These are phyloP conservation scores for Hibiscus mutabilis DNA, from an alignment of 345 rosid species.

Conservation along the genomic window DNA sequence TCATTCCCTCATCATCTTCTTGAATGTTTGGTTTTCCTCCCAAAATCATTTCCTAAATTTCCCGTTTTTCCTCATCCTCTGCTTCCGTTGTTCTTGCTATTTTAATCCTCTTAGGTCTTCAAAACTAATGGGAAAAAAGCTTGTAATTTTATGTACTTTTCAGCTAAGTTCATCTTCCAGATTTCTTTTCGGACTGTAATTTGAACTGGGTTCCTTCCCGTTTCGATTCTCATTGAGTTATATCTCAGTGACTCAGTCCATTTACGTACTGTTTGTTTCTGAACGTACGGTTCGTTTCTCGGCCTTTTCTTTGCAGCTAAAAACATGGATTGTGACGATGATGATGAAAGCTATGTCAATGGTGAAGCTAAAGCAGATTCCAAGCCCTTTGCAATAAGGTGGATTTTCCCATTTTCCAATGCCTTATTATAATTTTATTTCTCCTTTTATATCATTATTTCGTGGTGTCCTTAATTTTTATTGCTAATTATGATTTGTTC, in stretches of 20 bases:
- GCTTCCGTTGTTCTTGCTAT: background rate
- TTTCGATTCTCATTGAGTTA: conserved; percentile 1
- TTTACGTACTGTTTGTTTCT: background rate
- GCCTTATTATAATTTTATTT: background rate
- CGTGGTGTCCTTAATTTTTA: background rate
- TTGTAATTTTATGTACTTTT: conserved; percentile 10
- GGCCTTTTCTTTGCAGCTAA: background rate
- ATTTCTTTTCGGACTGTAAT: background rate
- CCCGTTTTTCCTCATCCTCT: background rate
- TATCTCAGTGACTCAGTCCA: too few species aligned
- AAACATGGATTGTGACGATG: background rate
- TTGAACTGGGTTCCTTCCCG: background rate
- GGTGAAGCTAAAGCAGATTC: background rate
- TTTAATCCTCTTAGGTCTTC: conserved; percentile 4
- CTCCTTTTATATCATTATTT: background rate
- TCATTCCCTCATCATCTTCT: conserved; percentile 1
- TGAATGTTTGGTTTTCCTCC: background rate
- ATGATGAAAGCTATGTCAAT: background rate
- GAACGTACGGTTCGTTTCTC: background rate
- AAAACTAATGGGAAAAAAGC: background rate
- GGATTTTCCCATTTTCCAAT: background rate
- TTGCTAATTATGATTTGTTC: too few species aligned
- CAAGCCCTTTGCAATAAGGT: conserved; percentile 4
- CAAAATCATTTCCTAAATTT: background rate
- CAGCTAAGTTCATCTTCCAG: background rate